A percentile compares a stretch with the other conserved stretches of the same genome.
Conservation (phyloP, 257 asterid species). For the Orobanche coerulescens region DNA sequence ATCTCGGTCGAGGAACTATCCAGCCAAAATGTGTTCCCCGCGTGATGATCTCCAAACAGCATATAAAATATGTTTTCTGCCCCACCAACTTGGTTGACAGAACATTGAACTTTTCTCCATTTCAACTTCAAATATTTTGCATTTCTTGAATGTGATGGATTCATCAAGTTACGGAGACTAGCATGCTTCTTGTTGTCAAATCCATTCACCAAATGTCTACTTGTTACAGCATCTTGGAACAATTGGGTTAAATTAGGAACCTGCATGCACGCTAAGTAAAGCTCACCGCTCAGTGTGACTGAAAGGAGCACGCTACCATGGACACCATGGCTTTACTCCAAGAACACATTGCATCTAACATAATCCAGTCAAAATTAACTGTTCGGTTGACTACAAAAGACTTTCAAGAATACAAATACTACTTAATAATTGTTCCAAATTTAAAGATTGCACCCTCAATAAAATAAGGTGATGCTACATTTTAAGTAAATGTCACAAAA, state of each 20-base stretch:
- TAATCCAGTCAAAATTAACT: neutral
- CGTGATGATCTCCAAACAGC: constrained; percentile 55
- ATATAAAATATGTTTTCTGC: constrained; percentile 54
- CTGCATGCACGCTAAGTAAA: constrained; percentile 91
- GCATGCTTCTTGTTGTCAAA: constrained; percentile 33
- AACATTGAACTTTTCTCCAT: constrained; percentile 67
- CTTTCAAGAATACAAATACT: too few relatives aligned
- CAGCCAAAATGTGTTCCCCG: constrained; percentile 83
- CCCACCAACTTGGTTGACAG: constrained; percentile 73
- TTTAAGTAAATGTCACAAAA: too few relatives aligned
- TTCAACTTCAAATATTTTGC: constrained; percentile 53
- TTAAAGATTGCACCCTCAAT: too few relatives aligned
- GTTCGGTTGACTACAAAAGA: neutral
- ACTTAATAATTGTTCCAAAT: too few relatives aligned
- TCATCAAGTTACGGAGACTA: constrained; percentile 23
- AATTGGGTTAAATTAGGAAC: constrained; percentile 49
- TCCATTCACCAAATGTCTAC: constrained; percentile 39
- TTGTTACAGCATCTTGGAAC: constrained; percentile 42
- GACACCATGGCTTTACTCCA: constrained; percentile 10
- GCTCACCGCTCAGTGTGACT: constrained; percentile 75
- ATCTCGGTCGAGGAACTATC: constrained; percentile 91
- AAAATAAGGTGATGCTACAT: too few relatives aligned
- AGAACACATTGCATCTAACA: neutral
- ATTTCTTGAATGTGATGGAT: constrained; percentile 31
- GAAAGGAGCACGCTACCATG: constrained; percentile 23